A percentile compares a stretch with the other conserved stretches of the same genome.
Evolutionary conservation across 1,284 basidiomycete species (phyloP).

Genomic region (Amylostereum chailletii): DNA sequence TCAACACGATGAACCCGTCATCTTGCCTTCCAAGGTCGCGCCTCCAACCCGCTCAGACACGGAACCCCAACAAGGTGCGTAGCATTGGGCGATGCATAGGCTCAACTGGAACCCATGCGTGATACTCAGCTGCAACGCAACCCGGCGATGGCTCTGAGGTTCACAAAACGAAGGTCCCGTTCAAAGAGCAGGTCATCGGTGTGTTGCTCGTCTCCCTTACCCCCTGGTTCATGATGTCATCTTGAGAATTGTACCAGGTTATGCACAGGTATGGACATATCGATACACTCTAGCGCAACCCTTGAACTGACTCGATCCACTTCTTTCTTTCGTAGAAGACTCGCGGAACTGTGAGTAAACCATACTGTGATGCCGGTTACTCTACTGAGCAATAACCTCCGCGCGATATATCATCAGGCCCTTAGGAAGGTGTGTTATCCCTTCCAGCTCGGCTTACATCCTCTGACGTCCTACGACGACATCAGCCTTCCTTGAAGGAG

Average conservation of each 20-base stretch:
- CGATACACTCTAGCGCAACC: neutral
- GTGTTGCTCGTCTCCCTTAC: neutral
- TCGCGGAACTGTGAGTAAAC: conserved; percentile 7
- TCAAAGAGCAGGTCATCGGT: conserved; percentile 13
- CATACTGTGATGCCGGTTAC: neutral
- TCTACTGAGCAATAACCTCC: neutral
- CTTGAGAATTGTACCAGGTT: neutral
- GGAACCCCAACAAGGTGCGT: conserved; percentile 5
- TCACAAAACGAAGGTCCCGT: conserved; percentile 4
- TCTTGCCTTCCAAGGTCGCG: neutral
- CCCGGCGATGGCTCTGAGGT: conserved; percentile 3
- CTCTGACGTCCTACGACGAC: neutral
- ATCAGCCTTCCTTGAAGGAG: conserved; percentile 27
- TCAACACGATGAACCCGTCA: too few species aligned
- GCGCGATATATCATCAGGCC: conserved; percentile 2
- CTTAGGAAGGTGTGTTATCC: conserved; percentile 9
- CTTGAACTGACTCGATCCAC: neutral
- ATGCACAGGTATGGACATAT: too few species aligned
- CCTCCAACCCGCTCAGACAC: conserved; percentile 2
- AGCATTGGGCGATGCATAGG: neutral
- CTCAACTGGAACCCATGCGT: neutral
- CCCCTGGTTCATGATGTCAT: neutral
- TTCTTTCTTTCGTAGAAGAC: conserved; percentile 7
- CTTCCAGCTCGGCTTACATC: neutral
- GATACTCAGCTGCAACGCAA: neutral